A percentile compares a stretch with the other conserved stretches of the same genome.
phyloP scores from a whole-genome alignment of 441 rosid species.

The Manihot esculenta region DNA sequence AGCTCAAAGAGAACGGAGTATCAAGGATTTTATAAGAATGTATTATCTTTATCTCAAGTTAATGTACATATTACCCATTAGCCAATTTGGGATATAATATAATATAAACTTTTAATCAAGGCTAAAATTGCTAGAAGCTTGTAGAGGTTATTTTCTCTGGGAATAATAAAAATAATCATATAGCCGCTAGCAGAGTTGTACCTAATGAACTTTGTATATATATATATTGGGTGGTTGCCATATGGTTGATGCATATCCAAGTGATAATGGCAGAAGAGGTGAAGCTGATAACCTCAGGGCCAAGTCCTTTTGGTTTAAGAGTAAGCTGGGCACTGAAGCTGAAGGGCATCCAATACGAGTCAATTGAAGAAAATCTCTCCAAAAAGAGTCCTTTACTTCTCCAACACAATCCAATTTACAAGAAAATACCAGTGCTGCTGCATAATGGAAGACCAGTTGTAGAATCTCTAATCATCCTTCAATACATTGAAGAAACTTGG shows the following conservation, averaged over 20 bases:
- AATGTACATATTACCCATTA: too few species aligned
- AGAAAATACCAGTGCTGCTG: slow-evolving; percentile 30
- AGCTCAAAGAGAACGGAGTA: too few species aligned
- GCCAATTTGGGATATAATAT: too few species aligned
- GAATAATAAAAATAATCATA: too few species aligned
- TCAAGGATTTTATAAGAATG: too few species aligned
- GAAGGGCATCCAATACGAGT: slow-evolving; percentile 24
- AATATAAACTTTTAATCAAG: too few species aligned
- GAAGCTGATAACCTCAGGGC: slow-evolving; percentile 32
- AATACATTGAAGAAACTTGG: slow-evolving; percentile 32
- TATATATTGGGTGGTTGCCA: too few species aligned
- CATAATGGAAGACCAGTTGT: slow-evolving; percentile 26
- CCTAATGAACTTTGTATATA: too few species aligned
- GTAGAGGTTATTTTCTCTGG: too few species aligned
- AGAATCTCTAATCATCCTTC: slow-evolving; percentile 27
- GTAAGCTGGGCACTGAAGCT: slow-evolving; percentile 27
- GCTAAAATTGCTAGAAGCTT: too few species aligned
- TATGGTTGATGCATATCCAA: not conserved
- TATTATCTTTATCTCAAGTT: too few species aligned
- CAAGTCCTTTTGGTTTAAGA: slow-evolving; percentile 28
- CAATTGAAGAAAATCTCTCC: slow-evolving; percentile 27
- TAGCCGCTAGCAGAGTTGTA: too few species aligned
- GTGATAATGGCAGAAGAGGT: slow-evolving; percentile 18
- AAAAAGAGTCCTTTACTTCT: slow-evolving; percentile 27
- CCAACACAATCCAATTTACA: slow-evolving; percentile 27